Percentiles rank a stretch among this genome's conserved stretches.
These are phyloP conservation scores for Pseudozyma flocculosa DNA, from an alignment of 1,284 basidiomycete species.

Conservation along the genomic window DNA sequence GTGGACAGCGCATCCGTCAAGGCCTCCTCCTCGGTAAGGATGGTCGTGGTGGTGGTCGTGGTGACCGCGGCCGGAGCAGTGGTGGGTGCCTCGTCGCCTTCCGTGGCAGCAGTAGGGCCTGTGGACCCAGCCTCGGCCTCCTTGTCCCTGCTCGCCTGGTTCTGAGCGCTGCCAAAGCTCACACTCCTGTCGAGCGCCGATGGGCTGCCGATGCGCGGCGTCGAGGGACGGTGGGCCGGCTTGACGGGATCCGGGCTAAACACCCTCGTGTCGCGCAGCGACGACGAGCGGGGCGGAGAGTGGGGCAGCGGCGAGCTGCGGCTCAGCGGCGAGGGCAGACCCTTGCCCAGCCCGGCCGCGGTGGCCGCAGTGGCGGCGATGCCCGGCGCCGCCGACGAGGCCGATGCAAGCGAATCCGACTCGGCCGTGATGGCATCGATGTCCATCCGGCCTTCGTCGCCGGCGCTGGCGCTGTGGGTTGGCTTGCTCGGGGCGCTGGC, in stretches of 20 bases:
- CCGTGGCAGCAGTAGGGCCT: background rate
- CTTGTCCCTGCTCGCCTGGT: too few species aligned
- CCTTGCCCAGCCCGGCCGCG: conserved; percentile 7
- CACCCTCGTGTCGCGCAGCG: conserved; percentile 8
- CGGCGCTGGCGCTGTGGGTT: background rate
- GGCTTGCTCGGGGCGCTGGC: too few species aligned
- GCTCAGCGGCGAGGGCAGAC: conserved; percentile 8
- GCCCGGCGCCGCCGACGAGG: background rate
- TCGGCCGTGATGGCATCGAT: conserved; percentile 25
- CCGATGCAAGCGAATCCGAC: conserved; percentile 7
- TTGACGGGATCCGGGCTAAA: conserved; percentile 34
- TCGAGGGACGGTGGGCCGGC: conserved; percentile 13
- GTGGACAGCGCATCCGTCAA: too few species aligned
- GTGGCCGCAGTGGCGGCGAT: background rate
- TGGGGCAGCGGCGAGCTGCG: conserved; percentile 3
- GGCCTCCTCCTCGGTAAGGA: background rate
- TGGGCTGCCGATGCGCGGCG: conserved; percentile 31
- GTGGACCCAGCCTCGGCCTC: too few species aligned
- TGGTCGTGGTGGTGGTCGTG: background rate
- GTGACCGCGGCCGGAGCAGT: background rate
- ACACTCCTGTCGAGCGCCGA: conserved; percentile 1
- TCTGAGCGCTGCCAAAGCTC: conserved; percentile 2
- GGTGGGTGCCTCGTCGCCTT: too few species aligned
- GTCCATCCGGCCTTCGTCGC: conserved; percentile 6
- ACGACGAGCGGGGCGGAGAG: background rate